Base-by-base conservation (phyloP, 257 asterid genomes). In the Marsdenia floribunda region DNA sequence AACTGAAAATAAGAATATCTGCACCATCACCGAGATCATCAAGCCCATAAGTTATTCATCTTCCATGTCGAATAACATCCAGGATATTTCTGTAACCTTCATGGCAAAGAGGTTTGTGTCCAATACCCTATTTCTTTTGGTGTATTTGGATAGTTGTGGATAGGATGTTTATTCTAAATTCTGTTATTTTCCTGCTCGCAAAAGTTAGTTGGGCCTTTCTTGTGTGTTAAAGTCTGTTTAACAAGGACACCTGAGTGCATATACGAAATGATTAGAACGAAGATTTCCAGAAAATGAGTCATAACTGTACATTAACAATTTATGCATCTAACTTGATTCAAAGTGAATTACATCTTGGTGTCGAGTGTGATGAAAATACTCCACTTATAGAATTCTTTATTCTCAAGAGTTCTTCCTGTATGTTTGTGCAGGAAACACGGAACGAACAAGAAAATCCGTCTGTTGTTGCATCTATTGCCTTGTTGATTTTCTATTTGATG, bases 81-180 rank as follows among this genome's bases (percentile, higher is more conserved):
- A 86, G 83, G 97, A 94, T 68, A 87, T 92, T 77, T 78, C 87
- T 15, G 80, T 94, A 26, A 84, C 93, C 80, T 94, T 94, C 74
- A 82, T 83, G 84, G 98, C 97, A 71, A 74, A 84, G 90, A 94
- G 97, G 98, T 94, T 71, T 40, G 94, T 75, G 77, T 78, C 76
- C 15, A 44, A 78, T 47, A 49, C 74, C 44, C 52, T 71, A 65
- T 63, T 76, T 74, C 38, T 68, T 67, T 54, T 37, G 68, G 73
- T 73, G 69, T 64, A 79, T 54, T 73, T 55, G 11, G 61, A 64
- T 18, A 55, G 6, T 44, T 73, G 55, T 19, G 46, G 24, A 13
- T 77, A 40, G 52, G 59, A 64, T 67, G 61, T 60, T 68, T 68
- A 65, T 60, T 59, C 74, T 52, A 77, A 35, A 38, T 54, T 35